Conservation (phyloP, 2,329 filamentous ascomycete species). For the Ophiostoma perfectum region DNA sequence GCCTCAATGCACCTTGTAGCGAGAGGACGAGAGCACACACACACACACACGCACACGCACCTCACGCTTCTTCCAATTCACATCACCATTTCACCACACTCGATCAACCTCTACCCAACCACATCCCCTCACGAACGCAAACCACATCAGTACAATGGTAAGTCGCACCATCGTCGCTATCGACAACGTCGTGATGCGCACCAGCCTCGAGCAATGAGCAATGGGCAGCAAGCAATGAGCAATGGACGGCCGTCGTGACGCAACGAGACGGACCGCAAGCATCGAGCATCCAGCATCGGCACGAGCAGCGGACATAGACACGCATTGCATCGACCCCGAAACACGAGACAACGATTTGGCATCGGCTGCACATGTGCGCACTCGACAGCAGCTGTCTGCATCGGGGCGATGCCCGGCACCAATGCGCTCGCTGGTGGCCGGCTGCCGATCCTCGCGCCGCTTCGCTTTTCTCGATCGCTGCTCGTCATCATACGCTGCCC, state of each 20-base stretch:
- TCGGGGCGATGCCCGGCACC: too few species aligned
- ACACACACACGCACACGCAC: background rate
- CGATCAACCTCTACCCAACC: background rate
- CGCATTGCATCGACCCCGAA: background rate
- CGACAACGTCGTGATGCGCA: background rate
- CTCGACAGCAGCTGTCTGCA: background rate
- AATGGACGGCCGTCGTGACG: background rate
- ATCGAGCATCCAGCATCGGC: background rate
- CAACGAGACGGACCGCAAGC: background rate
- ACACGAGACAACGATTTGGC: background rate
- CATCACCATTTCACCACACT: background rate
- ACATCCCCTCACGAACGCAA: too few species aligned
- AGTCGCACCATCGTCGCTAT: background rate
- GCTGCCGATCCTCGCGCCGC: too few species aligned
- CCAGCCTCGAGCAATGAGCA: background rate
- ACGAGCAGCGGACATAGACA: background rate
- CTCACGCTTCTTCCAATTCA: background rate
- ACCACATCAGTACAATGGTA: background rate
- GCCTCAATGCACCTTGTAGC: slow-evolving; percentile 2
- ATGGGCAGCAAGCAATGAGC: background rate
- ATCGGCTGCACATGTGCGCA: background rate
- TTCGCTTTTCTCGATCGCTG: too few species aligned
- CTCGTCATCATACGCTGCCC: too few species aligned
- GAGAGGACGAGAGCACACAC: background rate
- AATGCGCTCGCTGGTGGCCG: too few species aligned